Evolutionary conservation across 2,329 filamentous ascomycete species (phyloP).

Genomic region (Fusarium denticulatum): DNA sequence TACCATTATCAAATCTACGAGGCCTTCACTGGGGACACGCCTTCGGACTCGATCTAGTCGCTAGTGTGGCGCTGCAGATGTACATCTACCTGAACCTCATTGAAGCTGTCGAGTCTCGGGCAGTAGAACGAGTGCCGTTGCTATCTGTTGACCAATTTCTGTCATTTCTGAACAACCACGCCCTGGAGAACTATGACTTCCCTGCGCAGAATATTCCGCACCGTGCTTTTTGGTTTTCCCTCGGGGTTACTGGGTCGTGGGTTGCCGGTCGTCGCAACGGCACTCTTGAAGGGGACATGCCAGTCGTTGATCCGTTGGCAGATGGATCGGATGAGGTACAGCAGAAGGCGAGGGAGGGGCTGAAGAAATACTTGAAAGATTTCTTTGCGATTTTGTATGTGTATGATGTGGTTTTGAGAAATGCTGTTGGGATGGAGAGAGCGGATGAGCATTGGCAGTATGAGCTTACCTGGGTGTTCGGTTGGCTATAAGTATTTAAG

Average conservation of each 20-base stretch:
- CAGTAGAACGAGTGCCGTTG: not conserved
- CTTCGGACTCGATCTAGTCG: not conserved
- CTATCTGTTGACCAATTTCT: not conserved
- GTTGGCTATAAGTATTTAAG: no score
- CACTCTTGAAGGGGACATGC: not conserved
- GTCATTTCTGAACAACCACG: not conserved
- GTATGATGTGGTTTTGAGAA: not conserved
- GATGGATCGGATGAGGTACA: not conserved
- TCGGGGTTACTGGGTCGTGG: not conserved
- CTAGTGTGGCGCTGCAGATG: not conserved
- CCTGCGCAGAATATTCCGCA: constrained; percentile 12
- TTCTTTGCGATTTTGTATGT: constrained; percentile 16
- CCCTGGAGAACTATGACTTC: not conserved
- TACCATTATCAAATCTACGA: not conserved
- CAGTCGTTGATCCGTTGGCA: not conserved
- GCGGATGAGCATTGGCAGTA: not conserved
- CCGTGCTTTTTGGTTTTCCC: not conserved
- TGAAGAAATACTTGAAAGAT: constrained; percentile 1
- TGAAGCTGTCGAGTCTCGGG: not conserved
- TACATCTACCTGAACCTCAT: constrained; percentile 13
- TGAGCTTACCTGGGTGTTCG: fast-evolving
- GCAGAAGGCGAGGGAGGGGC: not conserved
- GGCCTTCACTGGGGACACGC: not conserved
- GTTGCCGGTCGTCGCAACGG: fast-evolving
- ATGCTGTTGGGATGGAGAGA: fast-evolving